Conservation (phyloP, 306 rosid species). For the Hippophae tibetana region DNA sequence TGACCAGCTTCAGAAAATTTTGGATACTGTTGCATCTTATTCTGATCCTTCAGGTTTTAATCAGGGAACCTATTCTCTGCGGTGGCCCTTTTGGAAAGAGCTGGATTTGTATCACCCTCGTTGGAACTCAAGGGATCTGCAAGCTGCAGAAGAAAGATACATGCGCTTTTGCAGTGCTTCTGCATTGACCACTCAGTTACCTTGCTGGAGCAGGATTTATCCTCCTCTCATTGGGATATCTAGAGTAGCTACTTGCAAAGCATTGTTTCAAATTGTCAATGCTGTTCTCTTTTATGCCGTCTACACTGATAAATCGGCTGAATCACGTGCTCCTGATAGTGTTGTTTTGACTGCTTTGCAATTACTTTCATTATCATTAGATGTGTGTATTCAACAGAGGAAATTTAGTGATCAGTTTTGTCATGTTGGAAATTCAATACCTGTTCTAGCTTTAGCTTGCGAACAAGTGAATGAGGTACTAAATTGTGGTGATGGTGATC, state of each 20-base stretch:
- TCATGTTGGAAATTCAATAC: conserved; percentile 38
- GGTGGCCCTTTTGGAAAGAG: conserved; percentile 73
- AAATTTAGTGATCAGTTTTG: conserved; percentile 32
- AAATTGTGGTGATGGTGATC: conserved; percentile 48
- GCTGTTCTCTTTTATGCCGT: conserved; percentile 84
- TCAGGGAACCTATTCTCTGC: conserved; percentile 94
- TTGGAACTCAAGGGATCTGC: conserved; percentile 87
- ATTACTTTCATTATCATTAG: conserved; percentile 71
- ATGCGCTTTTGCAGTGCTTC: conserved; percentile 59
- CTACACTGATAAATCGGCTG: conserved; percentile 44
- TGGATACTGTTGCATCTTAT: conserved; percentile 62
- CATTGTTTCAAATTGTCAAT: conserved; percentile 63
- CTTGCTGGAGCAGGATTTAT: conserved; percentile 72
- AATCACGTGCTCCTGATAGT: conserved; percentile 83
- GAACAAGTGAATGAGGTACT: conserved; percentile 43
- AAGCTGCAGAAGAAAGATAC: conserved; percentile 95
- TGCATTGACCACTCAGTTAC: conserved; percentile 61
- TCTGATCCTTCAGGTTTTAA: conserved; percentile 85
- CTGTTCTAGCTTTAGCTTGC: conserved; percentile 54
- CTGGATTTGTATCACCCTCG: conserved; percentile 91
- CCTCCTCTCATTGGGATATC: conserved; percentile 69
- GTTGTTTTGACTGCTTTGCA: conserved; percentile 81
- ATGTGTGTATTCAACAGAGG: conserved; percentile 58
- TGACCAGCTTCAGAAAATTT: conserved; percentile 59
- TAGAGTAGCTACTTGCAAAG: conserved; percentile 79